Evolutionary conservation across 352 stramenopile species (phyloP), one percentile per base, ranked within the genome.

Genomic region (Phytophthora macrochlamydospora): DNA sequence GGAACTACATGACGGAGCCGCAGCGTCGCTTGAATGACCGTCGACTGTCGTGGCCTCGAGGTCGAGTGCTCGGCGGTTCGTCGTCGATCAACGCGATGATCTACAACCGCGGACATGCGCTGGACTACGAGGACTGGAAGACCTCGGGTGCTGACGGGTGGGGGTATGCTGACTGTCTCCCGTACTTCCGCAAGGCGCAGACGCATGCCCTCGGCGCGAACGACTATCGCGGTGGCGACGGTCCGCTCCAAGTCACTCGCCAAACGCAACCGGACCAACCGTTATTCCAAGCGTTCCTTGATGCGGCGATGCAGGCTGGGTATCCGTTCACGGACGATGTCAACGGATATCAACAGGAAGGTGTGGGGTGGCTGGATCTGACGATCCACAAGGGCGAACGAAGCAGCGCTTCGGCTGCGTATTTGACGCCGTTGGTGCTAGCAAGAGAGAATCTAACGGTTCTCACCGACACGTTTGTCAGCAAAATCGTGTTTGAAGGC

Each of bases 31-130:
- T 96, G 14, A 72, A 94, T 58, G 87, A 84, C 60, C 83, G 87
- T 13, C 80, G 81, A 7, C 67, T 96, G 40, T 78, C 86, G 11
- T 94, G 88, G 87, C 89, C 89, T 5, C 78, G 89, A 9, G 88
- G 88, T 45, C 83, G 88, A 51, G 88, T 96, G 29, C 76, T 96
- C 31, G 88, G 89, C 13, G 89, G 89, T 11, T 96, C 87, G 13
- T 95, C 87, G 14, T 95, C 83, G n/a, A 76, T 96, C 42, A 95
- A 96, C 42, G 87, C 87, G 8, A 96, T 96, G 89, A 85, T 96
- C 24, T 96, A 96, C 75, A 92, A 90, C 55, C 87, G 87, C 30
- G 89, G 89, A 0, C 81, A 96, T 65, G 83, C 84, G 32, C 65
- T 85, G 59, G 89, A 95, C 73, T 96, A 95, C 56, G 76, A 96